These are phyloP conservation scores for Petasospora fabianii DNA, from an alignment of 1,139 yeast genomes.

Conservation along the genomic window DNA sequence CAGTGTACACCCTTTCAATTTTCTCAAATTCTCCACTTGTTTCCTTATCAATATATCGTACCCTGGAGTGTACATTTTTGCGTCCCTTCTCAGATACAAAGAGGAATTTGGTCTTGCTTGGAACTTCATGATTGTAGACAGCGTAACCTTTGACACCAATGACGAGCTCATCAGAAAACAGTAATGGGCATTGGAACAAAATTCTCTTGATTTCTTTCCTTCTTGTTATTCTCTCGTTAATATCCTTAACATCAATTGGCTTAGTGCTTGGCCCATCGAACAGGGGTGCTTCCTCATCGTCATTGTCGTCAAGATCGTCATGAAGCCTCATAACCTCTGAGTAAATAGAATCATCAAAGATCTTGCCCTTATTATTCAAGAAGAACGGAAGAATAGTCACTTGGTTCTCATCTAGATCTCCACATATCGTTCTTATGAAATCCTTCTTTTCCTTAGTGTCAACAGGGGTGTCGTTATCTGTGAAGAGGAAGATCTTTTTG, in stretches of 20 bases:
- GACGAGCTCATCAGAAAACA: slow-evolving; percentile 46
- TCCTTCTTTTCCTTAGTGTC: slow-evolving; percentile 34
- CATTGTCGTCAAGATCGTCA: slow-evolving; percentile 17
- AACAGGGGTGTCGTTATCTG: slow-evolving; percentile 55
- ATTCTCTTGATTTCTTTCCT: slow-evolving; percentile 61
- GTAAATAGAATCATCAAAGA: slow-evolving; percentile 52
- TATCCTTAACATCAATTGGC: slow-evolving; percentile 43
- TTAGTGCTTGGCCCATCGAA: slow-evolving; percentile 37
- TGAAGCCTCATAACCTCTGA: slow-evolving; percentile 48
- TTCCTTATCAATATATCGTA: slow-evolving; percentile 36
- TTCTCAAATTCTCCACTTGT: slow-evolving; percentile 43
- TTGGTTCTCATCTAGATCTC: slow-evolving; percentile 51
- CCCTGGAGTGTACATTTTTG: slow-evolving; percentile 49
- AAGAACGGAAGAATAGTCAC: slow-evolving; percentile 66
- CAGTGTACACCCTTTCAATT: slow-evolving; percentile 35
- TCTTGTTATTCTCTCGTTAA: slow-evolving; percentile 49
- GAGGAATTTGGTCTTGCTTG: slow-evolving; percentile 42
- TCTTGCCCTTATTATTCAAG: slow-evolving; percentile 34
- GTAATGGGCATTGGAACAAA: slow-evolving; percentile 57
- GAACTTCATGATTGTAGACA: slow-evolving; percentile 52
- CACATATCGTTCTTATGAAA: slow-evolving; percentile 53
- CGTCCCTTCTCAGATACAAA: slow-evolving; percentile 51
- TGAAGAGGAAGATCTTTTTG: slow-evolving; percentile 49
- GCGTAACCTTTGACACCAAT: slow-evolving; percentile 73
- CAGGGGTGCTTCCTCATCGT: slow-evolving; percentile 17